These are phyloP conservation scores for Haplosporangium sp. DNA, from an alignment of 371 early-diverging fungal genomes.

Conservation along the genomic window DNA sequence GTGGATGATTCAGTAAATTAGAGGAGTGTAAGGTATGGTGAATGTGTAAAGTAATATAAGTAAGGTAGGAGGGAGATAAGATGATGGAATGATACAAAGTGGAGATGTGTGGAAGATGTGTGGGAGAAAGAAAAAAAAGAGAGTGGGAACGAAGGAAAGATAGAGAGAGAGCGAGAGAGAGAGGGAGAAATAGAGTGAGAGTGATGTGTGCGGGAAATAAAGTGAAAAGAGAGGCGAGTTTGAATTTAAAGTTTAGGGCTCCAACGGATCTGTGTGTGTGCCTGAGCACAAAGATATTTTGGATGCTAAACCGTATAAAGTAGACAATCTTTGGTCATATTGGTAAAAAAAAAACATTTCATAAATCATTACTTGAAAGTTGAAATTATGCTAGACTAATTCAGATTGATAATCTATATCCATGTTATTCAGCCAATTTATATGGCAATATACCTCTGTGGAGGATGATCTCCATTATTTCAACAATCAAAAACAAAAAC, in stretches of 20 bases:
- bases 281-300: neutral
- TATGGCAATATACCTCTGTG: no score
- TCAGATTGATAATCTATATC: neutral
- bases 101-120: neutral
- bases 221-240: neutral
- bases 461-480: no score
- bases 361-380: no score
- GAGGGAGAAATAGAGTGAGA: neutral
- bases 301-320: neutral
- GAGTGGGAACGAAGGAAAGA: neutral
- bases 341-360: no score
- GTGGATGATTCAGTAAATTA: no score
- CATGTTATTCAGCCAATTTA: neutral
- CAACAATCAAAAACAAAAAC: neutral
- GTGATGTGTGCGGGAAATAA: neutral
- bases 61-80: no score
- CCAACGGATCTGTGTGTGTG: neutral
- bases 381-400: neutral
- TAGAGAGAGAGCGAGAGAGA: neutral
- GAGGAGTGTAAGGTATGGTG: no score
- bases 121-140: constrained; percentile 3
- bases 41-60: no score
- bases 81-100: neutral
- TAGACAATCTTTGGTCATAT: neutral
- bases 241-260: neutral